Percentiles rank a stretch among this genome's conserved stretches.
Evolutionary conservation across 768 basidiomycete species (phyloP).

Genomic region (Pleurotus sapidus): DNA sequence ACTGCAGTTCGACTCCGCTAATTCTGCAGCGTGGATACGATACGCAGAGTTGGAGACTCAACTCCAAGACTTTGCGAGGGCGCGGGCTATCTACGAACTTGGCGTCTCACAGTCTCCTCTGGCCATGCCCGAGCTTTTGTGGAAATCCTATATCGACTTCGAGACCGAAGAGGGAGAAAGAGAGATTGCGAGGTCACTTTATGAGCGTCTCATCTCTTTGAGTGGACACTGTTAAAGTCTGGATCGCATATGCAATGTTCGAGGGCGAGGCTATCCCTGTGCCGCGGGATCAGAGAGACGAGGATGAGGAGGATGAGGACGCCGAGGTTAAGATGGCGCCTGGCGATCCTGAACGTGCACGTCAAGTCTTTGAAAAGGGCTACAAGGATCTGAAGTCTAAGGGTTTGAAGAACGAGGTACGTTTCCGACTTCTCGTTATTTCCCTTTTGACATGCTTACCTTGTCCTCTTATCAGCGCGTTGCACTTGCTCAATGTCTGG

Average conservation of each 20-base stretch:
- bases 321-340: slow-evolving; percentile 62
- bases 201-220: slow-evolving; percentile 80
- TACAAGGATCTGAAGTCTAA: slow-evolving; percentile 85
- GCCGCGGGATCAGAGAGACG: slow-evolving; percentile 62
- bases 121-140: slow-evolving; percentile 92
- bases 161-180: slow-evolving; percentile 94
- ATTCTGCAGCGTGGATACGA: slow-evolving; percentile 94
- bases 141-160: slow-evolving; percentile 97
- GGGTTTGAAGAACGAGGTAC: slow-evolving; percentile 85
- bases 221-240: slow-evolving; percentile 97
- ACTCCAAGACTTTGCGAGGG: slow-evolving; percentile 83
- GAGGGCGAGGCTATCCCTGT: slow-evolving; percentile 77
- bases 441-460: not conserved
- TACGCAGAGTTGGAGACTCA: slow-evolving; percentile 90
- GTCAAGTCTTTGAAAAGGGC: slow-evolving; percentile 80
- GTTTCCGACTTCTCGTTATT: slow-evolving; percentile 15
- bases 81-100: slow-evolving; percentile 92
- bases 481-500: slow-evolving; percentile 92
- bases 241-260: slow-evolving; percentile 93
- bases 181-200: slow-evolving; percentile 76
- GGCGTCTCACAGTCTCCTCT: slow-evolving; percentile 79
- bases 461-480: slow-evolving; percentile 63
- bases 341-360: slow-evolving; percentile 67
- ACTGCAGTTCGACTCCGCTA: slow-evolving; percentile 77
- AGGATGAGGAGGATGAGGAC: slow-evolving; percentile 73